Conservation (phyloP, 1,139 yeast genomes). For the Kodamaea suecica region DNA sequence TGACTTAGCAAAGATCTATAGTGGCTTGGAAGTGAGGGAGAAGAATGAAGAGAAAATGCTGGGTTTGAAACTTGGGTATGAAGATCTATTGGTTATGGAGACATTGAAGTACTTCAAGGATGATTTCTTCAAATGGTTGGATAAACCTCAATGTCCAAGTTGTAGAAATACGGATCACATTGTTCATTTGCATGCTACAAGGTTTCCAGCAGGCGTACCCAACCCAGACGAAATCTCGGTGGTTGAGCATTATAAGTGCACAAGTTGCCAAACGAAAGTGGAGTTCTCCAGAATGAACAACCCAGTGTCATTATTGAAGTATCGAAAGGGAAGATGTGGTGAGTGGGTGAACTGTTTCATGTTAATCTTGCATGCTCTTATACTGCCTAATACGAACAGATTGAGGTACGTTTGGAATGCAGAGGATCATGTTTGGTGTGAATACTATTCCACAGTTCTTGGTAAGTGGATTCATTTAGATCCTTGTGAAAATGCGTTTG, state of each 20-base stretch:
- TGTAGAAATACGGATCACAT: conserved; percentile 43
- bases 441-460: conserved; percentile 61
- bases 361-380: conserved; percentile 60
- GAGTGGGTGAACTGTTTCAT: conserved; percentile 92
- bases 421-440: conserved; percentile 98
- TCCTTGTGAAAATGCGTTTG: conserved; percentile 82
- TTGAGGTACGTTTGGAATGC: conserved; percentile 76
- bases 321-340: conserved; percentile 83
- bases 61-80: conserved; percentile 43
- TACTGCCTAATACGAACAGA: conserved; percentile 22
- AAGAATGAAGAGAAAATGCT: conserved; percentile 9
- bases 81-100: conserved; percentile 69
- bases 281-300: conserved; percentile 77
- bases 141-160: conserved; percentile 57
- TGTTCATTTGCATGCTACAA: conserved; percentile 10
- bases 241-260: conserved; percentile 64
- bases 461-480: conserved; percentile 85
- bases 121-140: conserved; percentile 81
- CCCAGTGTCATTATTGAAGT: conserved; percentile 57
- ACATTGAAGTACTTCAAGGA: conserved; percentile 73
- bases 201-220: conserved; percentile 15
- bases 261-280: conserved; percentile 40
- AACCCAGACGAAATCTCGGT: conserved; percentile 33
- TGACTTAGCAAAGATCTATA: conserved; percentile 36
- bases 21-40: conserved; percentile 34